These are phyloP conservation scores for Phytophthora litchii DNA, from an alignment of 352 stramenopile genomes.

Conservation along the genomic window DNA sequence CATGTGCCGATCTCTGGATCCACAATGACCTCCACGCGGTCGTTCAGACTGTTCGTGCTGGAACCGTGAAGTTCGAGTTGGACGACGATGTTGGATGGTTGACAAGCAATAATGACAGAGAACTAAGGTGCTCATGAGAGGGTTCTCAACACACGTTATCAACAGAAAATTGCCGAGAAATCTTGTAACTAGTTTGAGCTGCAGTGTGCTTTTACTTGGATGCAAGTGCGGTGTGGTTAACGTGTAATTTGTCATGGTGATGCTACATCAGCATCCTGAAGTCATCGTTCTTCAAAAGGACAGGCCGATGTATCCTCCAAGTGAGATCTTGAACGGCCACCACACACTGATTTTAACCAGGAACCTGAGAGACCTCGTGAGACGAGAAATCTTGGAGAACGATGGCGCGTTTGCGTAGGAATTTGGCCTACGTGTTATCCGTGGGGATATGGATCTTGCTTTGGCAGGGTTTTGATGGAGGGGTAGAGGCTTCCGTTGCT, in stretches of 20 bases:
- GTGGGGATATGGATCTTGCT: slow-evolving; percentile 17
- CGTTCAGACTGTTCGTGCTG: slow-evolving; percentile 71
- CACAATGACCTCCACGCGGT: slow-evolving; percentile 60
- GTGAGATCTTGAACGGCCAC: slow-evolving; percentile 23
- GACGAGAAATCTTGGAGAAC: slow-evolving; percentile 15
- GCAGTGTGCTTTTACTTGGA: no score
- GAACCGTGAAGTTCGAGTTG: slow-evolving; percentile 30
- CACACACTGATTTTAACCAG: slow-evolving; percentile 21
- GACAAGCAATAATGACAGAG: not conserved
- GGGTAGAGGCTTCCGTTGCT: slow-evolving; percentile 18
- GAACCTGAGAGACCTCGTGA: not conserved
- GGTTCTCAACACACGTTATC: no score
- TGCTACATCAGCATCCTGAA: no score
- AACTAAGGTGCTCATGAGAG: not conserved
- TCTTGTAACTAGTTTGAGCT: no score
- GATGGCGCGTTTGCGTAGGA: slow-evolving; percentile 10
- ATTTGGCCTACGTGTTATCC: not conserved
- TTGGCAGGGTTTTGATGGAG: slow-evolving; percentile 2
- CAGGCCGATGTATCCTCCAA: not conserved
- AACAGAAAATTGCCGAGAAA: no score
- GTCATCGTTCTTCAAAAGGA: slow-evolving; percentile 9
- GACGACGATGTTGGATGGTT: no score
- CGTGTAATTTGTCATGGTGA: not conserved
- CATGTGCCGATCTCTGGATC: slow-evolving; percentile 68
- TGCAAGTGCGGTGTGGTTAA: not conserved